A percentile compares a stretch with the other conserved stretches of the same genome.
These are phyloP conservation scores for Rozella allomycis DNA, from an alignment of 371 early-diverging fungal species.

Conservation along the genomic window DNA sequence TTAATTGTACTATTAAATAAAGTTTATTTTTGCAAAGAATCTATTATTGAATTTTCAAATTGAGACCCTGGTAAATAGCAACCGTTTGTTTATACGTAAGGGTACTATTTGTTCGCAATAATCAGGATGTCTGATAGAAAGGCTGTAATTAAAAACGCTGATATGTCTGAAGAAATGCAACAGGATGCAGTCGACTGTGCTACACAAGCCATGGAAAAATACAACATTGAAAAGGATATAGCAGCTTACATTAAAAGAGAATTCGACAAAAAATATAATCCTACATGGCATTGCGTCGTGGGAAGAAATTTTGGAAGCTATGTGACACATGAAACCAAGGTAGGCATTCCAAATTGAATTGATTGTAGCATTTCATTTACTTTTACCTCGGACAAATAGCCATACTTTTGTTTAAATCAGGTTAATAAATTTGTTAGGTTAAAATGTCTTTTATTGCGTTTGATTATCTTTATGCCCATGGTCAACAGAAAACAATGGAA, in stretches of 20 bases:
- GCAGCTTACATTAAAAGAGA: constrained; percentile 90
- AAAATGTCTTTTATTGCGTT: no score
- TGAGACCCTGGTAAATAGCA: no score
- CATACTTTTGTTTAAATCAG: no score
- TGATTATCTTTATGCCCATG: no score
- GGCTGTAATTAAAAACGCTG: constrained; percentile 82
- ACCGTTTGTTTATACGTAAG: no score
- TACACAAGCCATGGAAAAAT: constrained; percentile 72
- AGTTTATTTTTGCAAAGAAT: no score
- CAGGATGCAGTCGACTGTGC: constrained; percentile 80
- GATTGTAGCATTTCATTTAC: constrained; percentile 84
- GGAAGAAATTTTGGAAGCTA: constrained; percentile 93
- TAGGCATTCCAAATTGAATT: constrained; percentile 11
- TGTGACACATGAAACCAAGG: constrained; percentile 75
- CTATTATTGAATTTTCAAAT: no score
- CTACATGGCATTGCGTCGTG: constrained; percentile 94
- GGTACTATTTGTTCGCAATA: no score
- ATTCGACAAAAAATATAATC: constrained; percentile 88
- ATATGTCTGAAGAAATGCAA: constrained; percentile 90
- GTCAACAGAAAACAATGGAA: no score
- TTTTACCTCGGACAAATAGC: constrained; percentile 78
- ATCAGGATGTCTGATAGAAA: constrained; percentile 42
- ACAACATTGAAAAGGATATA: constrained; percentile 89
- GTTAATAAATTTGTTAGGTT: no score
- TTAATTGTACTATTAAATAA: no score